A percentile compares a stretch with the other conserved stretches of the same genome.
Evolutionary conservation across 2,329 filamentous ascomycete genomes (phyloP).

Genomic region (Phialophora chinensis): DNA sequence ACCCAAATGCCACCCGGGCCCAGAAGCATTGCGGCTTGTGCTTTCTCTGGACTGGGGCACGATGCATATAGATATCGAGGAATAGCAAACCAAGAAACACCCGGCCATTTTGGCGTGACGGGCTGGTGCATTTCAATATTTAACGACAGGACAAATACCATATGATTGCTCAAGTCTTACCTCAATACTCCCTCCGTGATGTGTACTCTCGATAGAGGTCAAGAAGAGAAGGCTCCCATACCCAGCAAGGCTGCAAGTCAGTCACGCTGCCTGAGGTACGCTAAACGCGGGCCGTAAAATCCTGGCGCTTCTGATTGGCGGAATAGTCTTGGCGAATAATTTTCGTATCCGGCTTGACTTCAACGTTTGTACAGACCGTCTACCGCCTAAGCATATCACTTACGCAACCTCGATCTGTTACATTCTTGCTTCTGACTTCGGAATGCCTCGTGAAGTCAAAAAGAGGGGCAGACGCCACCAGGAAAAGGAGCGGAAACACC

Average conservation of each 20-base stretch:
- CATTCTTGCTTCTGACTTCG: background rate
- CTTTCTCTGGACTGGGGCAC: background rate
- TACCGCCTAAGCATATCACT: background rate
- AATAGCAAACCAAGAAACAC: background rate
- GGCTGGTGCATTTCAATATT: background rate
- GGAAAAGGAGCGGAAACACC: conserved; percentile 45
- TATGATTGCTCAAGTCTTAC: background rate
- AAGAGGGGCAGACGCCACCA: conserved; percentile 55
- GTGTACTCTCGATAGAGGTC: background rate
- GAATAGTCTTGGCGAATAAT: conserved; percentile 6
- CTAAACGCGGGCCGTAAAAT: background rate
- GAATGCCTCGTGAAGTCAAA: conserved; percentile 55
- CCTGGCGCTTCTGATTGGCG: conserved; percentile 2
- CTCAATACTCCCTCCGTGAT: background rate
- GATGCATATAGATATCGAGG: background rate
- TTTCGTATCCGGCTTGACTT: conserved; percentile 4
- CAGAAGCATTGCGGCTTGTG: background rate
- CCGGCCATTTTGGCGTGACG: background rate
- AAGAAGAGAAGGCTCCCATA: background rate
- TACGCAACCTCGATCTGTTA: background rate
- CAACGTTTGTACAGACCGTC: background rate
- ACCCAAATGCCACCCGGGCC: background rate
- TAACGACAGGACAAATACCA: background rate
- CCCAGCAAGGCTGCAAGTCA: conserved; percentile 3
- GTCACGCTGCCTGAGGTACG: background rate